Evolutionary conservation across 2,329 filamentous ascomycete genomes (phyloP).

Genomic region (Sclerotinia borealis): DNA sequence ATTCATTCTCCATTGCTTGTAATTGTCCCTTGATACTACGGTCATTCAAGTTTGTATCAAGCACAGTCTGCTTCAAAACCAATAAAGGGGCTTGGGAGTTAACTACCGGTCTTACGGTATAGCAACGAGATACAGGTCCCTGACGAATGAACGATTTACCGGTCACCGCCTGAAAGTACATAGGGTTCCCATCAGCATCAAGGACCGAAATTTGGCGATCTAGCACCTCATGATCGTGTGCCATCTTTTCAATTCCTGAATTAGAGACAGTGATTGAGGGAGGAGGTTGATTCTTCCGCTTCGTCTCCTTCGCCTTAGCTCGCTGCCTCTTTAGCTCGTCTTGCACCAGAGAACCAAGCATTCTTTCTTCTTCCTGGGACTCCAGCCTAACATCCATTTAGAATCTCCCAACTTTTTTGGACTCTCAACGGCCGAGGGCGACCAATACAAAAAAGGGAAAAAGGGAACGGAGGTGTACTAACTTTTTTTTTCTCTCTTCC

Average conservation of each 20-base stretch:
- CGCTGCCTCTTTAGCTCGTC: slow-evolving; percentile 65
- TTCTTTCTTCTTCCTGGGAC: slow-evolving; percentile 40
- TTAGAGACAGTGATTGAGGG: slow-evolving; percentile 23
- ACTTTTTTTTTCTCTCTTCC: slow-evolving; percentile 39
- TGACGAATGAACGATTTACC: slow-evolving; percentile 61
- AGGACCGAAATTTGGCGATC: slow-evolving; percentile 60
- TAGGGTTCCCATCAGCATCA: slow-evolving; percentile 55
- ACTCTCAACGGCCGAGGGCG: neutral
- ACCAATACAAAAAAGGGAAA: neutral
- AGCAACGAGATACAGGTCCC: slow-evolving; percentile 61
- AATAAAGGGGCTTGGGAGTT: slow-evolving; percentile 50
- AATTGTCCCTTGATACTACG: slow-evolving; percentile 64
- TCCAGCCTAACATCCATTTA: slow-evolving; percentile 4
- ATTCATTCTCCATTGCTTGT: slow-evolving; percentile 66
- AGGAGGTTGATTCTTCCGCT: slow-evolving; percentile 49
- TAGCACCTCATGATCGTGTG: slow-evolving; percentile 37
- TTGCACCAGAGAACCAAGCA: slow-evolving; percentile 64
- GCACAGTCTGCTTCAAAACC: slow-evolving; percentile 64
- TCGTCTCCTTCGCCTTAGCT: slow-evolving; percentile 57
- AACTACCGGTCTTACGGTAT: slow-evolving; percentile 65
- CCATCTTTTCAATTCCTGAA: slow-evolving; percentile 21
- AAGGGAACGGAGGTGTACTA: neutral
- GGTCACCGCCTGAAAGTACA: slow-evolving; percentile 65
- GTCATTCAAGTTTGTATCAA: slow-evolving; percentile 54
- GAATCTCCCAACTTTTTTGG: neutral